Evolutionary conservation across 192 early-diverging fungal genomes (phyloP).

Genomic region (Geranomyces michiganensis): DNA sequence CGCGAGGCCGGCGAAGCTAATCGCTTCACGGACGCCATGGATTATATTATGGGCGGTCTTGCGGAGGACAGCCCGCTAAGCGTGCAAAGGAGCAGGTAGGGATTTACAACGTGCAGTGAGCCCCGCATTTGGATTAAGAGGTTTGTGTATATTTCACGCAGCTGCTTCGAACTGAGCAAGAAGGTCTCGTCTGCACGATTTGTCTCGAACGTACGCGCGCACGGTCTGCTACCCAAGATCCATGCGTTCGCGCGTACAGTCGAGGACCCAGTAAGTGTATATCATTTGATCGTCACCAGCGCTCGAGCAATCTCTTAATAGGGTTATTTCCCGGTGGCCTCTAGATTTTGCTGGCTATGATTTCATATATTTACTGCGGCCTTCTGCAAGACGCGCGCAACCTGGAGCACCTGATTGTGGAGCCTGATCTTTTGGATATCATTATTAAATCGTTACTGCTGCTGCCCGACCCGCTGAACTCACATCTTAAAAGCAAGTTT

Average conservation of each 20-base stretch:
- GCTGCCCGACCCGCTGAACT: conserved; percentile 42
- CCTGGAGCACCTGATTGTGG: conserved; percentile 26
- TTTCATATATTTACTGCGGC: conserved; percentile 46
- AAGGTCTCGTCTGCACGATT: conserved; percentile 51
- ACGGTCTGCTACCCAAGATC: conserved; percentile 48
- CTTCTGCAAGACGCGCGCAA: conserved; percentile 34
- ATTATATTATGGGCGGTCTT: conserved; percentile 60
- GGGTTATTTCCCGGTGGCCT: neutral
- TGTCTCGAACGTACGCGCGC: conserved; percentile 38
- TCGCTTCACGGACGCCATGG: conserved; percentile 63
- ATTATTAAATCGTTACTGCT: conserved; percentile 32
- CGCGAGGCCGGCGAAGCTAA: conserved; percentile 59
- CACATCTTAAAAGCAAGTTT: conserved; percentile 27
- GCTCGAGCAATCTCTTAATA: neutral
- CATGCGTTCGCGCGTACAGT: conserved; percentile 39
- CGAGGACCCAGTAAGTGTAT: conserved; percentile 35
- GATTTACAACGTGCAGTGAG: neutral
- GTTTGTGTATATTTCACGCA: neutral
- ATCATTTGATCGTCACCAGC: conserved; percentile 15
- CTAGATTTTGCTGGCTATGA: conserved; percentile 41
- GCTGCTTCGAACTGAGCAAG: conserved; percentile 56
- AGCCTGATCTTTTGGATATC: conserved; percentile 33
- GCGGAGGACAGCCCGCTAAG: conserved; percentile 43
- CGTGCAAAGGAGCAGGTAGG: conserved; percentile 53
- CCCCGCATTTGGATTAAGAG: neutral